A percentile compares a stretch with the other conserved stretches of the same genome.
phyloP scores from a whole-genome alignment of 148 eudicot species.

The Silene conica region DNA sequence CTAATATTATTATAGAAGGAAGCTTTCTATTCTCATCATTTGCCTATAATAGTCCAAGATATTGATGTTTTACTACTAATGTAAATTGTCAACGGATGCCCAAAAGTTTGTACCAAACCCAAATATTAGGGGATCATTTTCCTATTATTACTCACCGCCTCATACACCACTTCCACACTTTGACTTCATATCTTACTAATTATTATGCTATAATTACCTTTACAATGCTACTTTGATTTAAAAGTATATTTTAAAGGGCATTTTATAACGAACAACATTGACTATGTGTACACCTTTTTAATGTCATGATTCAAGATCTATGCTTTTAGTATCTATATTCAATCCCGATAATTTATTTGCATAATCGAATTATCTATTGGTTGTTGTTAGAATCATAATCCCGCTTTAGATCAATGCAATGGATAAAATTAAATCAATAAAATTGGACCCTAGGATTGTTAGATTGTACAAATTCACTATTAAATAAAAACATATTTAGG shows the following conservation, averaged over 20 bases:
- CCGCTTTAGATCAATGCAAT: too few relatives aligned
- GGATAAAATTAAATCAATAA: too few relatives aligned
- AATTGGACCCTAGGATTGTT: too few relatives aligned
- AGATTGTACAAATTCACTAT: too few relatives aligned
- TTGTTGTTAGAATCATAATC: too few relatives aligned
- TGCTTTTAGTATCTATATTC: too few relatives aligned
- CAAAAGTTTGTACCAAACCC: not conserved
- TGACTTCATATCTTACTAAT: not conserved
- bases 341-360: too few relatives aligned
- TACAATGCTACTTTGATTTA: too few relatives aligned
- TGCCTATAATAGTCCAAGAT: constrained; percentile 9
- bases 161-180: not conserved
- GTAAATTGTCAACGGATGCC: constrained; percentile 21
- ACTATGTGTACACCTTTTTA: not conserved
- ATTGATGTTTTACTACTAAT: not conserved
- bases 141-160: not conserved
- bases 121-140: not conserved
- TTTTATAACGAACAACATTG: not conserved
- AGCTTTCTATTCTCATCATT: constrained; percentile 19
- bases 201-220: not conserved
- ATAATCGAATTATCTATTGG: too few relatives aligned
- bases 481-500: too few relatives aligned
- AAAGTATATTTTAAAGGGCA: not conserved
- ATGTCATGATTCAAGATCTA: too few relatives aligned
- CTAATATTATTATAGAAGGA: not conserved